Base-by-base conservation (phyloP, 495 filamentous ascomycete genomes). In the Hypoxylon trugodes region DNA sequence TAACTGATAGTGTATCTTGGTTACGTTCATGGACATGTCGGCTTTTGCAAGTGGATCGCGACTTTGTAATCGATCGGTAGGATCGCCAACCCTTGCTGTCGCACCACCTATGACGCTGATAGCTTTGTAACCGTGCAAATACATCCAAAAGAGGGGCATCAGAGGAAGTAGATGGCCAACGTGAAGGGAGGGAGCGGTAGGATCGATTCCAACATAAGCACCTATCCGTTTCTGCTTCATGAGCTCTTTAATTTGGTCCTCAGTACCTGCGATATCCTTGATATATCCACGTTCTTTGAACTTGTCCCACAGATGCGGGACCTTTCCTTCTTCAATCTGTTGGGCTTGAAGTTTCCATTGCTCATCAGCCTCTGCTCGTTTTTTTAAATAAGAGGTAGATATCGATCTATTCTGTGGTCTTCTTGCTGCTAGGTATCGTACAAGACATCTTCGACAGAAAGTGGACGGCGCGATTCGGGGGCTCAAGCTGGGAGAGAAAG, bases 91-190 rank as follows among this genome's bases (percentile, higher is more conserved):
- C 65, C 86, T 87, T 32, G 88, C 88, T 0, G 95, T 99, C 6
- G 91, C 85, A 53, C 91, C 92, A 21, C 94, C 94, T 58, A 97
- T 81, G 59, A 99, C 74, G 45, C 88, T 89, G 18, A 90, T 82
- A 10, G 90, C 81, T 25, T 84, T 80, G 63, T 90, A 88, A 10
- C 95, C 94, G 76, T 93, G 85, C 33, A 96, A 79, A 71, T 94
- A 96, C 79, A 92, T 89, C 90, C 95, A 97, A 57, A 92, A 94
- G 22, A 97, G 75, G 0, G 92, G 87, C 95, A 99, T 98, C 36
- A 98, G 82, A 6, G 95, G 94, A 7, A 98, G 76, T 53, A 99
- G 85, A 73, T 99, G 93, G 25, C 95, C 95, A 51, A 98, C 80
- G 72, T 99, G 95, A 63, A 98, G 78, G 3, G 93, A 97, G 21